phyloP scores from a whole-genome alignment of 768 basidiomycete genomes.

The Pleurotus ostreatus region DNA sequence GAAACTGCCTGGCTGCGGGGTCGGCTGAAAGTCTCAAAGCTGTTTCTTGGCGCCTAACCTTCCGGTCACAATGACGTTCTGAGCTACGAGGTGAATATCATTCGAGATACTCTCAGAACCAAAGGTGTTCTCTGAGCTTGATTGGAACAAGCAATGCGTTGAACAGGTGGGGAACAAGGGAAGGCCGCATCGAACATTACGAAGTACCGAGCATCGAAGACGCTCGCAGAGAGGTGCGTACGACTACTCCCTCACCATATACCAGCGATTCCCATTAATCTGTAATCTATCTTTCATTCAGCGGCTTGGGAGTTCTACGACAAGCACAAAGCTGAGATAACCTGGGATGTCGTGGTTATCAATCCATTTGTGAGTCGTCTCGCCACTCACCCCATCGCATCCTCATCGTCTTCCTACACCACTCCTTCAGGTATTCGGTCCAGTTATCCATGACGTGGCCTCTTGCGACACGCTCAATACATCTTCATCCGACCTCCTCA shows the following conservation, averaged over 20 bases:
- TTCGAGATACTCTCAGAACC: slow-evolving; percentile 21
- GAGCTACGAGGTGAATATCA: too few species aligned
- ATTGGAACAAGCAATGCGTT: slow-evolving; percentile 60
- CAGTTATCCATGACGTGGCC: slow-evolving; percentile 31
- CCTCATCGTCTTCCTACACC: neutral
- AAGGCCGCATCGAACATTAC: slow-evolving; percentile 30
- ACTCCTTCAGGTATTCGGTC: slow-evolving; percentile 26
- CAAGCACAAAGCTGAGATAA: slow-evolving; percentile 31
- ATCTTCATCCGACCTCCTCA: slow-evolving; percentile 29
- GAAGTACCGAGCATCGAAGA: slow-evolving; percentile 61
- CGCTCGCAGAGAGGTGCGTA: slow-evolving; percentile 48
- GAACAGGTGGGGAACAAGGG: slow-evolving; percentile 44
- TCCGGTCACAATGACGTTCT: too few species aligned
- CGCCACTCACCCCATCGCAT: neutral
- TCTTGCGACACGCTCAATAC: slow-evolving; percentile 28
- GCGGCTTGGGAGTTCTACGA: slow-evolving; percentile 41
- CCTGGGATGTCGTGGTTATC: slow-evolving; percentile 49
- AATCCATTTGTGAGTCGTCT: slow-evolving; percentile 39
- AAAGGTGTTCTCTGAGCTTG: slow-evolving; percentile 37
- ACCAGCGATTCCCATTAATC: too few species aligned
- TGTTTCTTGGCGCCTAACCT: too few species aligned
- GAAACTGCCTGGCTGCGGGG: too few species aligned
- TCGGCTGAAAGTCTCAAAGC: too few species aligned
- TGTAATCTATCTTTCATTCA: slow-evolving; percentile 9
- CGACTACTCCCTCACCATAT: neutral